Percentiles rank a stretch among this genome's conserved stretches.
These are phyloP conservation scores for Pelargonium cotyledonis DNA, from an alignment of 441 rosid genomes.

Conservation along the genomic window DNA sequence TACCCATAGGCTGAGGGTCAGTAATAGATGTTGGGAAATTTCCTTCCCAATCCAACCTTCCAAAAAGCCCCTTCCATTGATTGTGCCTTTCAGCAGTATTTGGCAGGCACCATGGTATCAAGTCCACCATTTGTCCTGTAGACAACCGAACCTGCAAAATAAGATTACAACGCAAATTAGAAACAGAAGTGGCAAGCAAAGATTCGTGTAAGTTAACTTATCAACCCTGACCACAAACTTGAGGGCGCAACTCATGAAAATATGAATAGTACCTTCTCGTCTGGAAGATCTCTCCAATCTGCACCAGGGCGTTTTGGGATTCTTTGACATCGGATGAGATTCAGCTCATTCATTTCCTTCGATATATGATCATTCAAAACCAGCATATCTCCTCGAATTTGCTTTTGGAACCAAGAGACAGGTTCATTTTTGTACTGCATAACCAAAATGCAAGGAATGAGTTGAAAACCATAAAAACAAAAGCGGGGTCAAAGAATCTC, in stretches of 20 bases:
- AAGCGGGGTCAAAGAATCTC: background rate
- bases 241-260: background rate
- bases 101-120: constrained; percentile 76
- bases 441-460: constrained; percentile 9
- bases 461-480: background rate
- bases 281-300: constrained; percentile 81
- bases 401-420: constrained; percentile 63
- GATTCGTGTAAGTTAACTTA: too few species aligned
- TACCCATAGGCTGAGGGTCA: constrained; percentile 91
- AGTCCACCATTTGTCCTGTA: constrained; percentile 49
- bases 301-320: constrained; percentile 82
- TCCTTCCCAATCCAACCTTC: constrained; percentile 89
- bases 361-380: constrained; percentile 67
- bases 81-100: constrained; percentile 74
- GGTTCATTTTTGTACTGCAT: constrained; percentile 56
- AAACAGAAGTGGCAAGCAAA: background rate
- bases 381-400: constrained; percentile 42
- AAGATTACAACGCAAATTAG: constrained; percentile 1
- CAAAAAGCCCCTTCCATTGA: constrained; percentile 84
- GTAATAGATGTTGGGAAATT: constrained; percentile 88
- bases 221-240: background rate
- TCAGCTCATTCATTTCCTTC: constrained; percentile 74
- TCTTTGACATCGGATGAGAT: constrained; percentile 57
- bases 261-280: constrained; percentile 45
- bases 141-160: constrained; percentile 50